These are phyloP conservation scores for Colletotrichum zoysiae DNA, from an alignment of 2,329 filamentous ascomycete genomes.

Conservation along the genomic window DNA sequence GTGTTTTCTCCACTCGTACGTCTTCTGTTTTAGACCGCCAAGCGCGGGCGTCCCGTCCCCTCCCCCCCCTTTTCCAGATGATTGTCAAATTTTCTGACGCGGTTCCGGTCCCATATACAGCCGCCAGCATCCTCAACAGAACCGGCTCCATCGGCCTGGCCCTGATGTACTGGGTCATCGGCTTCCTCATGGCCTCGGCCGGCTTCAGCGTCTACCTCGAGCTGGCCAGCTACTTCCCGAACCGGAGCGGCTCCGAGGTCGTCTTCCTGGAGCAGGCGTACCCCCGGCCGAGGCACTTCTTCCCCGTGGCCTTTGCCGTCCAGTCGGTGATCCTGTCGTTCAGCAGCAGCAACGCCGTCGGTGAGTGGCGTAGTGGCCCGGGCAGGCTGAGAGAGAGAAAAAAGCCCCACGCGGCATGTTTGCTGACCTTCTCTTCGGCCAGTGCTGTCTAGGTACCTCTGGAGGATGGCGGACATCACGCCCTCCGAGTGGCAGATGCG, in stretches of 20 bases:
- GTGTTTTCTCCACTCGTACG: slow-evolving; percentile 74
- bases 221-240: slow-evolving; percentile 74
- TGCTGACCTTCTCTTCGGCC: neutral
- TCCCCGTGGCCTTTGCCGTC: slow-evolving; percentile 74
- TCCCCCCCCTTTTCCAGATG: neutral
- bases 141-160: slow-evolving; percentile 73
- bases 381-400: neutral
- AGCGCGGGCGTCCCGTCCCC: too few relatives aligned
- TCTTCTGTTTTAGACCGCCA: slow-evolving; percentile 38
- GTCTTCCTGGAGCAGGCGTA: slow-evolving; percentile 78
- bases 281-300: slow-evolving; percentile 72
- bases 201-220: slow-evolving; percentile 73
- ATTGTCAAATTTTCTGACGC: slow-evolving; percentile 16
- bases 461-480: slow-evolving; percentile 63
- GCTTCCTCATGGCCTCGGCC: slow-evolving; percentile 68
- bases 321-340: slow-evolving; percentile 74
- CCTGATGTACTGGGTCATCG: slow-evolving; percentile 74
- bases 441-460: slow-evolving; percentile 74
- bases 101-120: slow-evolving; percentile 49
- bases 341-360: slow-evolving; percentile 73
- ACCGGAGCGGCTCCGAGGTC: slow-evolving; percentile 73
- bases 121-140: slow-evolving; percentile 67
- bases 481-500: slow-evolving; percentile 74
- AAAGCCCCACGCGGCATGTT: too few relatives aligned
- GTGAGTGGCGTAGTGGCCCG: slow-evolving; percentile 46